Base-by-base conservation (phyloP, 139 green algal species). In the Eudorina sp. region DNA sequence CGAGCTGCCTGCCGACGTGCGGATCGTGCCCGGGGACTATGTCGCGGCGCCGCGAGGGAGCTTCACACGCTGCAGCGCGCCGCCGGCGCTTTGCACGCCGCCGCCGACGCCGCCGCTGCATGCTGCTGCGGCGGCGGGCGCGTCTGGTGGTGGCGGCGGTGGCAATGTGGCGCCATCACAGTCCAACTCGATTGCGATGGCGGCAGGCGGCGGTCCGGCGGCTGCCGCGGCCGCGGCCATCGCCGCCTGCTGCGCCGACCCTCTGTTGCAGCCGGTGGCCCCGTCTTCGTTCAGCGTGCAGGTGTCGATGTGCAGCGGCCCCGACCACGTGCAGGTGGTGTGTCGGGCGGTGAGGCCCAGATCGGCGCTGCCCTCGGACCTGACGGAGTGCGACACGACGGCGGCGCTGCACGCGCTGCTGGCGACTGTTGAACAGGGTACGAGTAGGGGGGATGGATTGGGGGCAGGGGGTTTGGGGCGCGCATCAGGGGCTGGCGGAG, bases 321-420 rank as follows among this genome's bases (percentile, higher is more conserved):
- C 66, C 53, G 87, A 90, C 69, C 88, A 90, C 40, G 69, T 90
- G 78, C 87, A 90, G 78, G 48, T 90, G n/a, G 53, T 82, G 29
- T 85, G 86, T 40, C 69, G 86, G 53, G 86, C 78, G 14, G 38
- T 72, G 48, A 66, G 55, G 4, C 69, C 48, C 23, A 36, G 45
- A 48, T 74, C 36, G 27, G 64, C 43, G 36, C 86, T 90, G 86
- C 23, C 64, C 3, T 53, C 34, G 8, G 86, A 86, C 14, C 25
- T 90, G n/a, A 90, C 86, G 4, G 86, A 90, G 53, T 64, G 60
- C 46, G 86, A 90, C 86, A 86, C 86, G 46, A 82, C 48, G n/a
- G 77, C 53, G 38, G 87, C 87, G 41, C 69, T 90, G 25, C 27
- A 83, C 51, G 53, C 74, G 48, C 18, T 83, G 53, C 87, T 90